phyloP scores from a whole-genome alignment of 2,329 filamentous ascomycete species.

The Pseudogymnoascus sp. region DNA sequence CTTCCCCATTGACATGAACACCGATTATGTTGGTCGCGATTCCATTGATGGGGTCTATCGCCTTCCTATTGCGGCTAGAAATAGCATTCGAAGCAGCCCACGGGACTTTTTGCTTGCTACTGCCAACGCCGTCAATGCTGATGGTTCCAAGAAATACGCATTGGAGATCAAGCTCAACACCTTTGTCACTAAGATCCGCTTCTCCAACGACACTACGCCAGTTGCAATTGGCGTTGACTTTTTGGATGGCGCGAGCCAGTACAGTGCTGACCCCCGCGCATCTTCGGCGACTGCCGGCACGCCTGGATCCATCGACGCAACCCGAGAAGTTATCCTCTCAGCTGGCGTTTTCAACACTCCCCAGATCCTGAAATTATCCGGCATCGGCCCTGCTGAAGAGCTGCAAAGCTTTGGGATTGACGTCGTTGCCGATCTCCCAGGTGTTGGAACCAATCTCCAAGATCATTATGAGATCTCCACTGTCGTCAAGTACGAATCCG shows the following conservation, averaged over 20 bases:
- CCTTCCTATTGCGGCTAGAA: constrained; percentile 17
- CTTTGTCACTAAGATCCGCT: constrained; percentile 36
- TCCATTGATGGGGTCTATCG: constrained; percentile 19
- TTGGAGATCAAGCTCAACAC: constrained; percentile 19
- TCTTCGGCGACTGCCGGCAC: constrained; percentile 20
- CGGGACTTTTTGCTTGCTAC: constrained; percentile 23
- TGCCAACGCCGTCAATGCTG: constrained; percentile 17
- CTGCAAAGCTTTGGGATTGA: constrained; percentile 37
- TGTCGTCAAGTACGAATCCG: constrained; percentile 36
- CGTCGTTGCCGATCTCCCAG: constrained; percentile 45
- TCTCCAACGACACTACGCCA: constrained; percentile 29
- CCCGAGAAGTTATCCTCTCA: constrained; percentile 39
- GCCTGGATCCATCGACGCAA: constrained; percentile 25
- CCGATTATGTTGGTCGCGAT: constrained; percentile 16
- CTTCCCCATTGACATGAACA: constrained; percentile 21
- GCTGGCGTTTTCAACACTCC: constrained; percentile 39
- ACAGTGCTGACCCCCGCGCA: constrained; percentile 35
- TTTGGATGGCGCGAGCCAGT: constrained; percentile 34
- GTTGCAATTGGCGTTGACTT: constrained; percentile 38
- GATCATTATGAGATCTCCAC: constrained; percentile 45
- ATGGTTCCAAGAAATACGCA: constrained; percentile 19
- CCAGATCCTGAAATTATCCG: constrained; percentile 39
- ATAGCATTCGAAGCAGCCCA: constrained; percentile 17
- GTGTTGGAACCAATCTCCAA: constrained; percentile 52
- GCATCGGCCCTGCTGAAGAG: constrained; percentile 34